Percentiles rank a stretch among this genome's conserved stretches.
These are phyloP conservation scores for Arthroderma sp. DNA, from an alignment of 2,329 filamentous ascomycete species.

Conservation along the genomic window DNA sequence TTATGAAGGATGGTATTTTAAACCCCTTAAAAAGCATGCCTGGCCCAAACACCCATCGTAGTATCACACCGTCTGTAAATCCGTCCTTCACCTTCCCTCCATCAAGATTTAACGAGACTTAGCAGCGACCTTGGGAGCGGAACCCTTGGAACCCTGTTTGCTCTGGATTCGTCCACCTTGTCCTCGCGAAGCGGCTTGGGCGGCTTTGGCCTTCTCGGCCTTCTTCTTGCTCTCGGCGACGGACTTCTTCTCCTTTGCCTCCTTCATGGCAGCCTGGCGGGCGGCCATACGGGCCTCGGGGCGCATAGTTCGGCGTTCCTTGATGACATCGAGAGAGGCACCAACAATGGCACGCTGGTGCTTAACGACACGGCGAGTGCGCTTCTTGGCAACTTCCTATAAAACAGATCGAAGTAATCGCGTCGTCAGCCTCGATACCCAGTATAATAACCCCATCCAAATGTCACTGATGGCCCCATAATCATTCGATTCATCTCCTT, in stretches of 20 bases:
- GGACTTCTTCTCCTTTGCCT: constrained; percentile 97
- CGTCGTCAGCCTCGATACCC: constrained; percentile 13
- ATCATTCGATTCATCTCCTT: constrained; percentile 6
- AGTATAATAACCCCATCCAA: not conserved
- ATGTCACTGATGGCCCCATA: not conserved
- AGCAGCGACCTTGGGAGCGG: constrained; percentile 70
- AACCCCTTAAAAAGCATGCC: constrained; percentile 5
- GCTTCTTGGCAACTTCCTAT: constrained; percentile 99
- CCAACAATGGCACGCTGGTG: constrained; percentile 97
- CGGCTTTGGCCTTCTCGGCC: constrained; percentile 96
- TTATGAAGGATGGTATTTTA: not conserved
- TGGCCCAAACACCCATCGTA: constrained; percentile 6
- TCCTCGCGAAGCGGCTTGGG: constrained; percentile 61
- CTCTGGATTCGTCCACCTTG: constrained; percentile 69
- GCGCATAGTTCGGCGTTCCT: constrained; percentile 91
- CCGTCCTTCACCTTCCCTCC: not conserved
- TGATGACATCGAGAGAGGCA: constrained; percentile 99
- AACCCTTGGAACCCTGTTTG: constrained; percentile 96
- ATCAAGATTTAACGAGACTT: constrained; percentile 57
- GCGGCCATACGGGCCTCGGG: constrained; percentile 91
- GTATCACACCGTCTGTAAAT: not conserved
- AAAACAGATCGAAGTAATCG: constrained; percentile 10
- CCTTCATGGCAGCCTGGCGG: constrained; percentile 82
- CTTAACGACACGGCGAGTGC: constrained; percentile 95
- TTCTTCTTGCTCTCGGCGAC: constrained; percentile 86